Evolutionary conservation across 331 rosid genomes (phyloP).

Genomic region (Malus hybrid): DNA sequence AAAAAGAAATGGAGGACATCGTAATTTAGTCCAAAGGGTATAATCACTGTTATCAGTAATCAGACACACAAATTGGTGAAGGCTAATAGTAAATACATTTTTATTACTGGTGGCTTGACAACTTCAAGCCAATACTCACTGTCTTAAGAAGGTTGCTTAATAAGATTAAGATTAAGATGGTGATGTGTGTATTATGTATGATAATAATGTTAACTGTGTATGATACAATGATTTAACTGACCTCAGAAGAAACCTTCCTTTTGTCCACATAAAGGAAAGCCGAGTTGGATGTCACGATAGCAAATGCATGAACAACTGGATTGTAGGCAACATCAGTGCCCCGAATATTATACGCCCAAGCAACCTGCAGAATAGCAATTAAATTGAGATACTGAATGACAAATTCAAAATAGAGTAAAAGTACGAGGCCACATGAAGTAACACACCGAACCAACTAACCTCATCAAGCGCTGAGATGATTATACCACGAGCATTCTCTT

Average conservation of each 20-base stretch:
- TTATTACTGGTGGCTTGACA: not conserved
- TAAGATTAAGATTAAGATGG: not conserved
- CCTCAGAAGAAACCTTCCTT: conserved; percentile 82
- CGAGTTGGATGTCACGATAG: conserved; percentile 57
- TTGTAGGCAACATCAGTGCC: conserved; percentile 89
- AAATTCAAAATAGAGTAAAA: not conserved
- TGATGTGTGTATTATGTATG: too few relatives aligned
- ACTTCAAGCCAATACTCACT: not conserved
- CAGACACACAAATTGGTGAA: not conserved
- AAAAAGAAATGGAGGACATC: not conserved
- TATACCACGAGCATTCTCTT: conserved; percentile 59
- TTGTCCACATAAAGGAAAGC: conserved; percentile 79
- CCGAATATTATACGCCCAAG: conserved; percentile 91
- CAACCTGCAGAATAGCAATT: conserved; percentile 57
- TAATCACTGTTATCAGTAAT: not conserved
- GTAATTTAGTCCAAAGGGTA: not conserved
- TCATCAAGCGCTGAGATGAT: conserved; percentile 84
- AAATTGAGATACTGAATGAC: not conserved
- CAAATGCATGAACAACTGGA: conserved; percentile 93
- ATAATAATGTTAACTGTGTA: not conserved
- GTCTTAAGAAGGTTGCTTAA: not conserved
- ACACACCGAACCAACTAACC: conserved; percentile 33
- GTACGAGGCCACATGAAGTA: not conserved
- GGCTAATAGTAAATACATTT: not conserved
- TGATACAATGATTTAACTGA: conserved; percentile 27